These are phyloP conservation scores for Saxophila tyrrhenica DNA, from an alignment of 495 filamentous ascomycete genomes.

Conservation along the genomic window DNA sequence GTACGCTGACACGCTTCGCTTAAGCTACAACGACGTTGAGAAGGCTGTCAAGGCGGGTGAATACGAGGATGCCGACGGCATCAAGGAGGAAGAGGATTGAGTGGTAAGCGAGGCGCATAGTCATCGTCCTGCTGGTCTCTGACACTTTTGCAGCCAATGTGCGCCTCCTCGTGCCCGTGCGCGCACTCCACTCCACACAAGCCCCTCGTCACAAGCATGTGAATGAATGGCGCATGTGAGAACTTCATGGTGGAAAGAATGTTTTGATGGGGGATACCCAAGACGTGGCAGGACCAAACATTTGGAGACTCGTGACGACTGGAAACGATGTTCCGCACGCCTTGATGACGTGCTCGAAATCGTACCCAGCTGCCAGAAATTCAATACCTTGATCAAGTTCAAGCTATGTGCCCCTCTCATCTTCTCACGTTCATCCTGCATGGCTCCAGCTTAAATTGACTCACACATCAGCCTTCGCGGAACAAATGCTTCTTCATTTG, in stretches of 20 bases:
- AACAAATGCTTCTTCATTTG: too few relatives aligned
- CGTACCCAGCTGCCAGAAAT: too few relatives aligned
- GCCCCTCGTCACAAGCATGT: not conserved
- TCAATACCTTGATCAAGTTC: too few relatives aligned
- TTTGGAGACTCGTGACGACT: not conserved
- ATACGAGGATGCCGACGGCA: not conserved
- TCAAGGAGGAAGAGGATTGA: not conserved
- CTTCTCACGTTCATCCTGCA: too few relatives aligned
- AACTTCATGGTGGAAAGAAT: conserved; percentile 4
- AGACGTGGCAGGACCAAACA: not conserved
- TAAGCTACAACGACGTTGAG: not conserved
- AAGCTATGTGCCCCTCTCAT: too few relatives aligned
- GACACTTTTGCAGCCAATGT: too few relatives aligned
- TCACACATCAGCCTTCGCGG: too few relatives aligned
- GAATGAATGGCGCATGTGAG: not conserved
- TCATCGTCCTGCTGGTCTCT: too few relatives aligned
- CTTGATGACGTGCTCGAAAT: too few relatives aligned
- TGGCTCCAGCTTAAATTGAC: too few relatives aligned
- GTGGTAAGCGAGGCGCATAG: too few relatives aligned
- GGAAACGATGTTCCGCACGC: not conserved
- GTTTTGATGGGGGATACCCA: not conserved
- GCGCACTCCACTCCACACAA: not conserved
- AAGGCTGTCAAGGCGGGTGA: not conserved
- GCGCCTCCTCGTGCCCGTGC: too few relatives aligned
- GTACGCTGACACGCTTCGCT: not conserved